Percentiles rank a stretch among this genome's conserved stretches.
Conservation (phyloP, 345 rosid genomes). For the Camelina hispida region DNA sequence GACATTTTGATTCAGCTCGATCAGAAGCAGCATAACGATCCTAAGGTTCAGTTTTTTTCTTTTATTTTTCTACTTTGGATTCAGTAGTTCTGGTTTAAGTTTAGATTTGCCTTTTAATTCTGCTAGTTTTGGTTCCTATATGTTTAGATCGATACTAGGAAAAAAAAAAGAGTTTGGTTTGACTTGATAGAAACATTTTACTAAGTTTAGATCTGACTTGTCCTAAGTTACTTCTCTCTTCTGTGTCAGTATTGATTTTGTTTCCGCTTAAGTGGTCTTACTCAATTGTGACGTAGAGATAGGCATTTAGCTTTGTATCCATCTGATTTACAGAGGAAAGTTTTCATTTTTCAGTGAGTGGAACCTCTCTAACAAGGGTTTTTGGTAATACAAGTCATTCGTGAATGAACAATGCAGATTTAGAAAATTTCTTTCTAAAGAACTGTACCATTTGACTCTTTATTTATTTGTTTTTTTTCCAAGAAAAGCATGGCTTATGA, state of each 20-base stretch:
- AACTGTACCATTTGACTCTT: not conserved
- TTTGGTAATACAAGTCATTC: not conserved
- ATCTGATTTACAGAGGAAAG: not conserved
- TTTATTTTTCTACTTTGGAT: not conserved
- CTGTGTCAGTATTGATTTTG: not conserved
- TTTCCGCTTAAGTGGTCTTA: not conserved
- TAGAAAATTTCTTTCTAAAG: not conserved
- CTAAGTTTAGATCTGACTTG: constrained; percentile 34
- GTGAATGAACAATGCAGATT: not conserved
- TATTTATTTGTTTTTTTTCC: not conserved
- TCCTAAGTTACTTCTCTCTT: not conserved
- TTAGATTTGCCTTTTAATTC: not conserved
- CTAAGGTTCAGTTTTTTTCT: constrained; percentile 57
- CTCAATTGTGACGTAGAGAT: not conserved
- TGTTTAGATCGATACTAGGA: constrained; percentile 9
- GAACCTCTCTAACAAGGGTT: not conserved
- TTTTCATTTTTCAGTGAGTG: not conserved
- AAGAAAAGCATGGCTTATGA: not conserved
- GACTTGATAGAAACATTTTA: not conserved
- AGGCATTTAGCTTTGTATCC: not conserved
- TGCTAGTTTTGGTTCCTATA: not conserved
- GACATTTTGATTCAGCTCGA: constrained; percentile 66
- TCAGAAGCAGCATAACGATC: constrained; percentile 73
- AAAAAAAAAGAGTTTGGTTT: not conserved
- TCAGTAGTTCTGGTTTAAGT: not conserved